phyloP scores from a whole-genome alignment of 495 filamentous ascomycete species.

The Aspergillus nidulans region DNA sequence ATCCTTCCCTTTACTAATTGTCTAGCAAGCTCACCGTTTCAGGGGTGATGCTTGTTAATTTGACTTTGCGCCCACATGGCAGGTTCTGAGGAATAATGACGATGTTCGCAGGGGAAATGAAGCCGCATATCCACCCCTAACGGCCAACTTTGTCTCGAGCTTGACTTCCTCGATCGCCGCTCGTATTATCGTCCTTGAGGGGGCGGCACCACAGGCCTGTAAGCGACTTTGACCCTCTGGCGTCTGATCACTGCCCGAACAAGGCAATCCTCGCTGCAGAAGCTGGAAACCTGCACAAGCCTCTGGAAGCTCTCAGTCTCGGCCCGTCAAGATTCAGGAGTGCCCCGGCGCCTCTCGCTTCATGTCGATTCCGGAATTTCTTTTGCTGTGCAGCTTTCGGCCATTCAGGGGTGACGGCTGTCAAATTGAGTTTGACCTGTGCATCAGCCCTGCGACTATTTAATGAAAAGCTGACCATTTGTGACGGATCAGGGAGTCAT shows the following conservation, averaged over 20 bases:
- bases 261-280: conserved; percentile 15
- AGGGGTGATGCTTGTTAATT: conserved; percentile 9
- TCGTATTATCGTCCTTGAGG: conserved; percentile 10
- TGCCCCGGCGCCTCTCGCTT: conserved; percentile 12
- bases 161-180: conserved; percentile 12
- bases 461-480: too few species aligned
- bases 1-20: conserved; percentile 11
- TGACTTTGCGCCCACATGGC: conserved; percentile 2
- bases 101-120: conserved; percentile 14
- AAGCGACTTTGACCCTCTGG: conserved; percentile 15
- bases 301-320: conserved; percentile 2
- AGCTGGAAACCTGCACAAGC: conserved; percentile 15
- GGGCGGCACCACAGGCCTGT: conserved; percentile 11
- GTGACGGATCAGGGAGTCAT: neutral
- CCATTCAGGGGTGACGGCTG: neutral
- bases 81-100: conserved; percentile 12
- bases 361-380: conserved; percentile 3
- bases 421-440: conserved; percentile 7
- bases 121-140: neutral
- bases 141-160: conserved; percentile 9
- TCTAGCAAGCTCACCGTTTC: neutral
- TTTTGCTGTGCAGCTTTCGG: neutral
- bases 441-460: too few species aligned
- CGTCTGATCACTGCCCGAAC: conserved; percentile 23
- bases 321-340: neutral